These are phyloP conservation scores for Gaillardinia entomophila DNA, from an alignment of 805 yeast genomes.

Conservation along the genomic window DNA sequence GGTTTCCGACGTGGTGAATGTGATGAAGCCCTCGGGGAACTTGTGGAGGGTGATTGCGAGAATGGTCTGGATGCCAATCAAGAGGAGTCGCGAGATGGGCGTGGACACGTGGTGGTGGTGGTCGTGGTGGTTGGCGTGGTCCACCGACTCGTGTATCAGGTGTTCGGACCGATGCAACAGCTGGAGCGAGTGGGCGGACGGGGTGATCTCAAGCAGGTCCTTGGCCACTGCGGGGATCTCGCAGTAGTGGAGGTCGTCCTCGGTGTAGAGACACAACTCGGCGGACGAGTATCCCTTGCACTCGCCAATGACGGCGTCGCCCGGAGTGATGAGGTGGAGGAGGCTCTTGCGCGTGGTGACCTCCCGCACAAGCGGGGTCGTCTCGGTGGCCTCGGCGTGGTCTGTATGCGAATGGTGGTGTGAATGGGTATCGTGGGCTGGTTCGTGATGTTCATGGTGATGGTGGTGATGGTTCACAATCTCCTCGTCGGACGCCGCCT, in stretches of 20 bases:
- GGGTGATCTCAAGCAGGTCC: background rate
- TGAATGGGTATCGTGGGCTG: background rate
- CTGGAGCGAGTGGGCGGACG: background rate
- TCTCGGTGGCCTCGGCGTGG: slow-evolving; percentile 3
- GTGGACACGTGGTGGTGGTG: slow-evolving; percentile 82
- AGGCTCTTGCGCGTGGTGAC: slow-evolving; percentile 14
- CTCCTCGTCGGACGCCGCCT: slow-evolving; percentile 8
- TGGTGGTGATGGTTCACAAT: too few relatives aligned
- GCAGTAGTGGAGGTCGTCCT: slow-evolving; percentile 26
- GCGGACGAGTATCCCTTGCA: slow-evolving; percentile 46
- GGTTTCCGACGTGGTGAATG: slow-evolving; percentile 74
- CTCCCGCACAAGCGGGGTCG: slow-evolving; percentile 10
- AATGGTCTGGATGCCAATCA: slow-evolving; percentile 88
- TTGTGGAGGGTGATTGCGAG: slow-evolving; percentile 85
- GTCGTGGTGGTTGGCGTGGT: slow-evolving; percentile 28
- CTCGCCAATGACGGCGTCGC: slow-evolving; percentile 29
- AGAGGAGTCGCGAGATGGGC: slow-evolving; percentile 68
- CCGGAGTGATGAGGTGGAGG: slow-evolving; percentile 19
- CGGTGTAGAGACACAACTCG: slow-evolving; percentile 20
- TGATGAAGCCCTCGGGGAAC: slow-evolving; percentile 91
- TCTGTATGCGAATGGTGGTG: background rate
- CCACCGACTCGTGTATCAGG: slow-evolving; percentile 4
- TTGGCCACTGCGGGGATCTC: slow-evolving; percentile 27
- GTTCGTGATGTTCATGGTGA: slow-evolving; percentile 3
- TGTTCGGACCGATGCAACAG: background rate